Evolutionary conservation across 2,329 filamentous ascomycete species (phyloP), one percentile per base, ranked within the genome.

Genomic region (Scedosporium minutisporum): DNA sequence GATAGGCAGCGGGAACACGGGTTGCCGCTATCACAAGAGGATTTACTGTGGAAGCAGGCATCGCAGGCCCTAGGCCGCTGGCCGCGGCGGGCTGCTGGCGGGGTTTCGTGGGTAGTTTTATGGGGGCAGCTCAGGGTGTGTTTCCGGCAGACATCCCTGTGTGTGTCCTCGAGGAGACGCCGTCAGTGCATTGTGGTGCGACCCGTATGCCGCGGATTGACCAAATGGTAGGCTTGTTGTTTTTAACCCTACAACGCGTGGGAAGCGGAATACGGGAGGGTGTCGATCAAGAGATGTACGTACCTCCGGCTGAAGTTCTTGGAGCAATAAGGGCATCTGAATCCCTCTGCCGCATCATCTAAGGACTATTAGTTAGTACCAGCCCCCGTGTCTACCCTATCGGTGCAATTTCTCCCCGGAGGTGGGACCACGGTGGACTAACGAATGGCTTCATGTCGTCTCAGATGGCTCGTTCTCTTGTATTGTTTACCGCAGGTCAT

Each of bases 221-320:
- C 41, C 27, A 33, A 14, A 5, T 25, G 23, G 44, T 27, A 33
- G 14, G 3, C 12, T 16, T 38, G 58, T 7, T 25, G 2, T 7
- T 25, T 55, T 55, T 12, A 12, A 14, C 16, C 9, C 4, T 25
- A 7, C 38, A 3, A 10, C 12, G 58, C 6, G n/a, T 1, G 44
- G 44, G 16, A 3, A 53, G 6, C 21, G n/a, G 25, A 41, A 23
- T 16, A 41, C 21, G 25, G 55, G 14, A 41, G 27, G 25, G 55
- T 41, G 27, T n/a, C 7, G 16, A 38, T 16, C 12, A 23, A 12
- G 1, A 5, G 29, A 46, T n/a, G 16, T 42, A 59, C 57, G 9
- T 62, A 62, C 60, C 60, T 62, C 57, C 60, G 51, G 14, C 14
- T n/a, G 44, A 62, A 62, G 10, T 23, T 9, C 42, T 62, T 62